Evolutionary conservation across 768 basidiomycete species (phyloP).

Genomic region (Exidia glandulosa): DNA sequence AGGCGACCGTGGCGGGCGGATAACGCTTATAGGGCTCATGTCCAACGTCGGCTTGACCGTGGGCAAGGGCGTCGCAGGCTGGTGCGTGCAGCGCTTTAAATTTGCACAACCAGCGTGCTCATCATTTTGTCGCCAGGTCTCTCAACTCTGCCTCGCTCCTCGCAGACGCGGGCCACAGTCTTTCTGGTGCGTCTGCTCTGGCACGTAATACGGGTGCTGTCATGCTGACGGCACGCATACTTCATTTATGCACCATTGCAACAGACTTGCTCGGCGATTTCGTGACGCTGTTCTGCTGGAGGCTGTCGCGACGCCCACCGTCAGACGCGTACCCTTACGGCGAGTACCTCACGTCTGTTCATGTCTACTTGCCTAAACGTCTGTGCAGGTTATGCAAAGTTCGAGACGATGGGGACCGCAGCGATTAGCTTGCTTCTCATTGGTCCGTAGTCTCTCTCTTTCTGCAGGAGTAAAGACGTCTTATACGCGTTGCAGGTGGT

Average conservation of each 20-base stretch:
- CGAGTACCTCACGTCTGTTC: constrained; percentile 6
- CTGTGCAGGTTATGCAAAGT: constrained; percentile 66
- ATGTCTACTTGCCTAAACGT: neutral
- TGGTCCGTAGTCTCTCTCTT: constrained; percentile 18
- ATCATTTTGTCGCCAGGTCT: constrained; percentile 9
- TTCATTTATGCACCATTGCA: too few relatives aligned
- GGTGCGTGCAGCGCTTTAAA: constrained; percentile 41
- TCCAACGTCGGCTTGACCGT: constrained; percentile 74
- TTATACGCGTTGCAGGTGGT: neutral
- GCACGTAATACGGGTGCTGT: neutral
- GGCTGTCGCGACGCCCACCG: constrained; percentile 71
- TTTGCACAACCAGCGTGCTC: neutral
- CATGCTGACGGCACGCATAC: neutral
- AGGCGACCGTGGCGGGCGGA: constrained; percentile 75
- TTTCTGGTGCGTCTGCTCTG: constrained; percentile 47
- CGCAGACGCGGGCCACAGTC: constrained; percentile 87
- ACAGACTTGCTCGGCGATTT: constrained; percentile 84
- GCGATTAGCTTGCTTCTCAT: constrained; percentile 80
- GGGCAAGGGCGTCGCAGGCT: constrained; percentile 80
- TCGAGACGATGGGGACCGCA: constrained; percentile 91
- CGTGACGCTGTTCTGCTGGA: constrained; percentile 84
- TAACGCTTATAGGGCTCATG: constrained; percentile 76
- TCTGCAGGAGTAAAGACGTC: neutral
- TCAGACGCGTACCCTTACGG: constrained; percentile 66
- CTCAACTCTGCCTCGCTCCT: constrained; percentile 81